phyloP scores from a whole-genome alignment of 2,329 filamentous ascomycete species.

The Fusarium aywerte region DNA sequence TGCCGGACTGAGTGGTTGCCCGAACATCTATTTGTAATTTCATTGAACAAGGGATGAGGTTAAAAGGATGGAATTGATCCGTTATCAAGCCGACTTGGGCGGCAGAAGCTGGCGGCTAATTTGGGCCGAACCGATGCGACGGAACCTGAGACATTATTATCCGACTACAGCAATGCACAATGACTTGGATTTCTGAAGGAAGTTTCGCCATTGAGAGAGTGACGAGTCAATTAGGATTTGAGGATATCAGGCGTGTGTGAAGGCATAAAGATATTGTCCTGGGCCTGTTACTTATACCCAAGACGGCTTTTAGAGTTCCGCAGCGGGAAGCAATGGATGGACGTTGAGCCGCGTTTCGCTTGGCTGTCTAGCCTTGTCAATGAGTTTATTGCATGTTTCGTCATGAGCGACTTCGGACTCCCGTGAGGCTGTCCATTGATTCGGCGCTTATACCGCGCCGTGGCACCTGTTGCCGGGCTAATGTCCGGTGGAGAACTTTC shows the following conservation, averaged over 20 bases:
- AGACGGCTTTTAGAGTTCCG: constrained; percentile 1
- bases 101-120: constrained; percentile 37
- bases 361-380: constrained; percentile 8
- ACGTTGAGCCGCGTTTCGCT: constrained; percentile 17
- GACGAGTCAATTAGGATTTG: constrained; percentile 22
- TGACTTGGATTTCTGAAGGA: constrained; percentile 8
- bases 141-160: constrained; percentile 20
- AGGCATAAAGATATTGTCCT: constrained; percentile 2
- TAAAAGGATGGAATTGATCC: constrained; percentile 21
- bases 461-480: constrained; percentile 38
- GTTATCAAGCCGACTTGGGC: constrained; percentile 21
- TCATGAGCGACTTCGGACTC: constrained; percentile 45
- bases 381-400: constrained; percentile 20
- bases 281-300: not conserved
- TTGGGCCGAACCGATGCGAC: constrained; percentile 1
- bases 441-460: constrained; percentile 42
- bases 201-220: constrained; percentile 8
- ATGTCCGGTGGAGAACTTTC: constrained; percentile 39
- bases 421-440: constrained; percentile 31
- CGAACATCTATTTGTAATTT: constrained; percentile 17
- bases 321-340: not conserved
- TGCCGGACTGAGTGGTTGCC: constrained; percentile 2
- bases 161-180: constrained; percentile 3
- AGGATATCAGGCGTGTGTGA: not conserved
- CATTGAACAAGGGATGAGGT: constrained; percentile 28